phyloP scores from a whole-genome alignment of 441 rosid genomes.

The Erysimum cheiri region DNA sequence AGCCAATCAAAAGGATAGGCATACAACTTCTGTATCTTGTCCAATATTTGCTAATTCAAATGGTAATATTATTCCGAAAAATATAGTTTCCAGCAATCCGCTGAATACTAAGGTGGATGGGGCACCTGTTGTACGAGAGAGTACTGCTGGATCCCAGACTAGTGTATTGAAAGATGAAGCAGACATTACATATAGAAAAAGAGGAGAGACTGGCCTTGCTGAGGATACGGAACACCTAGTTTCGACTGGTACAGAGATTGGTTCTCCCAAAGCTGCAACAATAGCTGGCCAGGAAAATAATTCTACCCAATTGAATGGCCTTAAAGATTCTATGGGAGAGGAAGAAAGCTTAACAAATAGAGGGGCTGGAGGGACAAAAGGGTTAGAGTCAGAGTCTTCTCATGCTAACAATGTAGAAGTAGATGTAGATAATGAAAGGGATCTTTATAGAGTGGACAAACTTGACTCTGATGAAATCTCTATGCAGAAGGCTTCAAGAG shows the following conservation, averaged over 20 bases:
- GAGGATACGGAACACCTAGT: constrained; percentile 52
- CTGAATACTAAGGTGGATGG: constrained; percentile 61
- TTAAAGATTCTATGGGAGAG: constrained; percentile 52
- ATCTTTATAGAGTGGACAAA: constrained; percentile 48
- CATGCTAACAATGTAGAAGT: constrained; percentile 61
- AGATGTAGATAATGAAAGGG: constrained; percentile 63
- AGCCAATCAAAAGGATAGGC: constrained; percentile 64
- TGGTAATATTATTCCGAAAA: constrained; percentile 62
- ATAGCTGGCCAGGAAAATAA: constrained; percentile 52
- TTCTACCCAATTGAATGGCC: constrained; percentile 53
- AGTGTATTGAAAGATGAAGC: constrained; percentile 52
- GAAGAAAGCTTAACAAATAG: constrained; percentile 47
- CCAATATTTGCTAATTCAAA: constrained; percentile 60
- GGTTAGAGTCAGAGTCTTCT: constrained; percentile 75
- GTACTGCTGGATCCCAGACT: constrained; percentile 44
- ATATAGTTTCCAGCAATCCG: constrained; percentile 52
- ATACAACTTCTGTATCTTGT: constrained; percentile 51
- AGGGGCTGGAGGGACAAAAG: constrained; percentile 51
- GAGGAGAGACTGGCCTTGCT: constrained; percentile 48
- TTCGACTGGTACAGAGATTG: constrained; percentile 53
- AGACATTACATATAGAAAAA: constrained; percentile 51
- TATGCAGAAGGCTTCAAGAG: constrained; percentile 48
- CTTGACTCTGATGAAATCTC: constrained; percentile 55
- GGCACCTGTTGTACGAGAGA: constrained; percentile 50
- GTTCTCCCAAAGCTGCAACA: constrained; percentile 48